phyloP scores from a whole-genome alignment of 2,329 filamentous ascomycete species.

The Cladosporium austrohemisphaericum region DNA sequence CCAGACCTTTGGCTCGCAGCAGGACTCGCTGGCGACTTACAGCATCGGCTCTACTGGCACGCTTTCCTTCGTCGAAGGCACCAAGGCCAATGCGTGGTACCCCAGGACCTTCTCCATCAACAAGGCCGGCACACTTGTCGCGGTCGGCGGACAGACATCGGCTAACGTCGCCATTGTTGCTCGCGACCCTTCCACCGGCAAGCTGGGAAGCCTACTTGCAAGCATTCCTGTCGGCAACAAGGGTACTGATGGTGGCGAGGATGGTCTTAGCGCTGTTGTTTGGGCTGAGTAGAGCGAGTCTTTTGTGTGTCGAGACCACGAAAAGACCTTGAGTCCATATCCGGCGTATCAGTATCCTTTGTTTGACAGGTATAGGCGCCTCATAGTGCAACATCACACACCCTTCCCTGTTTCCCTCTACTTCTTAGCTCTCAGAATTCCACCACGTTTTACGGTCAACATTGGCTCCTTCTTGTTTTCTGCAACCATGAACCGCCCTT shows the following conservation, averaged over 20 bases:
- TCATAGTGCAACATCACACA: too few relatives aligned
- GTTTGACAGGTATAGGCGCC: too few relatives aligned
- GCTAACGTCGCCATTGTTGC: constrained; percentile 16
- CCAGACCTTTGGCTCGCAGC: constrained; percentile 29
- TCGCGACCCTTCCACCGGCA: constrained; percentile 1
- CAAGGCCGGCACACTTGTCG: constrained; percentile 15
- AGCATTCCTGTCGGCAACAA: constrained; percentile 10
- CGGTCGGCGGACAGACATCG: constrained; percentile 17
- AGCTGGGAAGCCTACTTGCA: constrained; percentile 11
- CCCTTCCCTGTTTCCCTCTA: too few relatives aligned
- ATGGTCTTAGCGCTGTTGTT: constrained; percentile 16
- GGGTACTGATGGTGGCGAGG: constrained; percentile 14
- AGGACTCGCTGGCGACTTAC: constrained; percentile 35
- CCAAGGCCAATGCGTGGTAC: constrained; percentile 32
- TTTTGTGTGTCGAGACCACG: too few relatives aligned
- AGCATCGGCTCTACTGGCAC: constrained; percentile 30
- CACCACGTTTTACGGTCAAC: too few relatives aligned
- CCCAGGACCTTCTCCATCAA: constrained; percentile 32
- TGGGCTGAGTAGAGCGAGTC: constrained; percentile 19
- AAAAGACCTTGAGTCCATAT: too few relatives aligned
- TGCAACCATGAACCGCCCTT: too few relatives aligned
- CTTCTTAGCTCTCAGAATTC: too few relatives aligned
- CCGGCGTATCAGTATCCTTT: too few relatives aligned
- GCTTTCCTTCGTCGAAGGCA: constrained; percentile 30
- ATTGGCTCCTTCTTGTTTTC: too few relatives aligned